A percentile compares a stretch with the other conserved stretches of the same genome.
These are phyloP conservation scores for Beauveria scarabaeidicola DNA, from an alignment of 2,329 filamentous ascomycete genomes.

Conservation along the genomic window DNA sequence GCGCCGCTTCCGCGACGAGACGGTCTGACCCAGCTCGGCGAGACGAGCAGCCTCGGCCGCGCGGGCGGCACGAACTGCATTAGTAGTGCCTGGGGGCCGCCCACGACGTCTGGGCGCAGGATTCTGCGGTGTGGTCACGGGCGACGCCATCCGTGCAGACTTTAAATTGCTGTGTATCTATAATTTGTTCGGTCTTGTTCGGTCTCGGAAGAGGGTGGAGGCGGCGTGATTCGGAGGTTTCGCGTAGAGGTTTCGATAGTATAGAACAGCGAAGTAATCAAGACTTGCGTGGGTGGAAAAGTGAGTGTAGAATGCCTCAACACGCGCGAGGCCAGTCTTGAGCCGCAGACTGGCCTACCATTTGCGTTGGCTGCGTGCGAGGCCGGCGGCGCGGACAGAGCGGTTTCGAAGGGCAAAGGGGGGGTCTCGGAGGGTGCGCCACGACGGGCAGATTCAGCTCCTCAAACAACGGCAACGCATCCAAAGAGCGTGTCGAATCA, in stretches of 20 bases:
- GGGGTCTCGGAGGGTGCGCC: neutral
- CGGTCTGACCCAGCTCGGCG: conserved; percentile 42
- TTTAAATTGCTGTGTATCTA: neutral
- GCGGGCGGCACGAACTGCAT: conserved; percentile 32
- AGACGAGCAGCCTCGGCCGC: conserved; percentile 27
- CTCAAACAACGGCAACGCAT: conserved; percentile 1
- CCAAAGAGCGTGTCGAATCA: neutral
- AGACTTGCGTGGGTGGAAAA: neutral
- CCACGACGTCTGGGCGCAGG: conserved; percentile 38
- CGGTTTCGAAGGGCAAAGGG: neutral
- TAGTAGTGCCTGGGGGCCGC: conserved; percentile 36
- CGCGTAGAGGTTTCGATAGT: neutral
- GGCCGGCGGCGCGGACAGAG: neutral
- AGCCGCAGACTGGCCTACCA: neutral
- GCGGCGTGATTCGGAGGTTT: neutral
- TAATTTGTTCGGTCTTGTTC: neutral
- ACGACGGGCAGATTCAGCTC: neutral
- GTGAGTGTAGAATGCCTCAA: neutral
- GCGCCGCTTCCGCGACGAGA: conserved; percentile 57
- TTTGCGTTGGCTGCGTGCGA: neutral
- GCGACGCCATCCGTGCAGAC: conserved; percentile 16
- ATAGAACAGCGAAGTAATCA: no score
- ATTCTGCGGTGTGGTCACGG: conserved; percentile 29
- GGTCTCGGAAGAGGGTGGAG: neutral
- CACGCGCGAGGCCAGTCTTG: neutral